A percentile compares a stretch with the other conserved stretches of the same genome.
These are phyloP conservation scores for Tolypocladium inflatum DNA, from an alignment of 2,329 filamentous ascomycete species.

Conservation along the genomic window DNA sequence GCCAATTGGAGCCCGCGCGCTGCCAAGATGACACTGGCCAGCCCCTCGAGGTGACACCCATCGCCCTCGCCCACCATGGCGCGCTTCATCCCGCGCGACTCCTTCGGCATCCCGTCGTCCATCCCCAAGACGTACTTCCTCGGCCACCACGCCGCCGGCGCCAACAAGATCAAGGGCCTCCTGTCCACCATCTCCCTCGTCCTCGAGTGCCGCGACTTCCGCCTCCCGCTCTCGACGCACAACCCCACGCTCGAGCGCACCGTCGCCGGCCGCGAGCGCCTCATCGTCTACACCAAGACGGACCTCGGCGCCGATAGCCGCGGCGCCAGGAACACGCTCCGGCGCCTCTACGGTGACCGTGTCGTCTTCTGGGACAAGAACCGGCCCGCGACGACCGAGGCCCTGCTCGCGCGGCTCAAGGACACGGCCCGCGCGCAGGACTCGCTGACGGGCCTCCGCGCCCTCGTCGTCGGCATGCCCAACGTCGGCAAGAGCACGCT, in stretches of 20 bases:
- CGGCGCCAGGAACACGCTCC: conserved; percentile 16
- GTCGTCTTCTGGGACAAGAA: conserved; percentile 36
- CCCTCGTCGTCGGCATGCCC: conserved; percentile 92
- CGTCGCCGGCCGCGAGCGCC: conserved; percentile 60
- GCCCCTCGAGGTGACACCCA: background rate
- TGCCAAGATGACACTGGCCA: background rate
- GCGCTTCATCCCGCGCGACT: conserved; percentile 61
- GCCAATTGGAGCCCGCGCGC: background rate
- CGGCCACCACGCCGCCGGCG: conserved; percentile 78
- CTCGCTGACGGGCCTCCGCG: conserved; percentile 69
- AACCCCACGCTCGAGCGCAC: conserved; percentile 82
- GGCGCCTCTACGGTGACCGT: conserved; percentile 22
- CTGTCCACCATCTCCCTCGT: conserved; percentile 77
- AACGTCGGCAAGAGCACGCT: conserved; percentile 94
- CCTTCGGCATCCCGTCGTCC: conserved; percentile 62
- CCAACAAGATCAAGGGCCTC: conserved; percentile 72
- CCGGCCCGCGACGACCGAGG: conserved; percentile 19
- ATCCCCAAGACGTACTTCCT: conserved; percentile 89
- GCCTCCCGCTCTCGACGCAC: conserved; percentile 78
- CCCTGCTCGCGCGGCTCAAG: conserved; percentile 28
- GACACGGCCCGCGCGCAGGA: conserved; percentile 24
- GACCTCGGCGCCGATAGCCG: conserved; percentile 52
- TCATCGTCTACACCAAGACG: conserved; percentile 86
- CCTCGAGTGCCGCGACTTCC: conserved; percentile 89
- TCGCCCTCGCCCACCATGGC: conserved; percentile 3